Percentiles rank a stretch among this genome's conserved stretches.
Conservation (phyloP, 2,329 filamentous ascomycete species). For the Neoascochyta sp. region DNA sequence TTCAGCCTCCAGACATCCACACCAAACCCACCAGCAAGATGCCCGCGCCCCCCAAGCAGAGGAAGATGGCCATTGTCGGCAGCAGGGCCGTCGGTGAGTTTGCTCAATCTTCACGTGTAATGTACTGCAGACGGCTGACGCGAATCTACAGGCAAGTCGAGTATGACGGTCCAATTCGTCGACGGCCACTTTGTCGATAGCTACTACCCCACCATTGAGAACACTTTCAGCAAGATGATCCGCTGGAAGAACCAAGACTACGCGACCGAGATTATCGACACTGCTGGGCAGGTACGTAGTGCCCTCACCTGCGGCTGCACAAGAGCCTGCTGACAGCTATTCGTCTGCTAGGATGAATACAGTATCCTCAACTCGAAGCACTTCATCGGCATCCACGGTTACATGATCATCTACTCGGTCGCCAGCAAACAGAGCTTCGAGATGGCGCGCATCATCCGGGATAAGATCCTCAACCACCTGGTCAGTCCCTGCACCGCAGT, state of each 20-base stretch:
- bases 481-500: slow-evolving; percentile 54
- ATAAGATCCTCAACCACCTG: slow-evolving; percentile 95
- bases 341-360: slow-evolving; percentile 75
- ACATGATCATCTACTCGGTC: slow-evolving; percentile 98
- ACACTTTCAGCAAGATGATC: slow-evolving; percentile 96
- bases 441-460: slow-evolving; percentile 92
- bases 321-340: slow-evolving; percentile 22
- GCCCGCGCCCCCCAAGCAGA: slow-evolving; percentile 74
- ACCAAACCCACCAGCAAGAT: slow-evolving; percentile 42
- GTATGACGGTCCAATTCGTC: slow-evolving; percentile 92
- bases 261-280: slow-evolving; percentile 96
- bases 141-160: slow-evolving; percentile 75
- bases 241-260: slow-evolving; percentile 90
- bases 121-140: slow-evolving; percentile 11
- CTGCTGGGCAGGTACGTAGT: slow-evolving; percentile 85
- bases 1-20: slow-evolving; percentile 6
- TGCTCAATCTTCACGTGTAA: slow-evolving; percentile 13
- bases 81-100: slow-evolving; percentile 81
- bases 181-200: slow-evolving; percentile 98
- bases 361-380: slow-evolving; percentile 98
- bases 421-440: slow-evolving; percentile 91
- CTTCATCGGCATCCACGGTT: slow-evolving; percentile 98
- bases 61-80: slow-evolving; percentile 94
- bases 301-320: no score
- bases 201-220: slow-evolving; percentile 99